Conservation (phyloP, 2,329 filamentous ascomycete species). For the Trichoderma sp. region DNA sequence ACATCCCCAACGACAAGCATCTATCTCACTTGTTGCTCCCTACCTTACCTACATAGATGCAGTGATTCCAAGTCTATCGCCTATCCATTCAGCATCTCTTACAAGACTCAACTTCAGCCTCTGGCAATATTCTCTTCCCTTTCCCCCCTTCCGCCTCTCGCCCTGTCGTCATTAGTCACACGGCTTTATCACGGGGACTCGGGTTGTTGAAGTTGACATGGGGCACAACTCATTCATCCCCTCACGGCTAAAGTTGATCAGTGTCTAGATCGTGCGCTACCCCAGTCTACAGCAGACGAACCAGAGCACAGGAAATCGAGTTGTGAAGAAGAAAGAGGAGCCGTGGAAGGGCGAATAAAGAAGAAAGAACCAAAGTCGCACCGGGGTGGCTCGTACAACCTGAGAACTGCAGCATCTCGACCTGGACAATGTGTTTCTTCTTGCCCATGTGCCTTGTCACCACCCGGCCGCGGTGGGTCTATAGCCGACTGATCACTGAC, state of each 20-base stretch:
- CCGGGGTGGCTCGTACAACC: neutral
- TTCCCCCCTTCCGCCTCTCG: neutral
- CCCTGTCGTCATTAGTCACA: neutral
- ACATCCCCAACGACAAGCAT: neutral
- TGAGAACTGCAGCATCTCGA: slow-evolving; percentile 1
- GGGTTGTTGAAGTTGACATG: neutral
- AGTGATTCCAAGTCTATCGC: neutral
- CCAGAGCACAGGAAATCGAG: neutral
- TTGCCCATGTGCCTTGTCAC: slow-evolving; percentile 14
- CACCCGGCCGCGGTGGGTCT: slow-evolving; percentile 4
- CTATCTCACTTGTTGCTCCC: neutral
- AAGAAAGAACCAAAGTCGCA: neutral
- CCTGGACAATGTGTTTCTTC: neutral
- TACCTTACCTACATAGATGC: neutral
- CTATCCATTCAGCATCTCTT: neutral
- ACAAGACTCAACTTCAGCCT: neutral
- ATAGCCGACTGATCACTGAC: slow-evolving; percentile 12
- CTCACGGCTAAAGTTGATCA: slow-evolving; percentile 19
- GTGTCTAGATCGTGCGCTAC: slow-evolving; percentile 6
- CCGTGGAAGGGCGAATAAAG: neutral
- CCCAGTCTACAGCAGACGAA: neutral
- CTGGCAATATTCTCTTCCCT: neutral
- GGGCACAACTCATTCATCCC: slow-evolving; percentile 10
- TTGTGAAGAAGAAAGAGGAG: slow-evolving; percentile 10
- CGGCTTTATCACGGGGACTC: slow-evolving; percentile 15